Conservation (phyloP, 2,329 filamentous ascomycete genomes). For the Alternaria postmessia region DNA sequence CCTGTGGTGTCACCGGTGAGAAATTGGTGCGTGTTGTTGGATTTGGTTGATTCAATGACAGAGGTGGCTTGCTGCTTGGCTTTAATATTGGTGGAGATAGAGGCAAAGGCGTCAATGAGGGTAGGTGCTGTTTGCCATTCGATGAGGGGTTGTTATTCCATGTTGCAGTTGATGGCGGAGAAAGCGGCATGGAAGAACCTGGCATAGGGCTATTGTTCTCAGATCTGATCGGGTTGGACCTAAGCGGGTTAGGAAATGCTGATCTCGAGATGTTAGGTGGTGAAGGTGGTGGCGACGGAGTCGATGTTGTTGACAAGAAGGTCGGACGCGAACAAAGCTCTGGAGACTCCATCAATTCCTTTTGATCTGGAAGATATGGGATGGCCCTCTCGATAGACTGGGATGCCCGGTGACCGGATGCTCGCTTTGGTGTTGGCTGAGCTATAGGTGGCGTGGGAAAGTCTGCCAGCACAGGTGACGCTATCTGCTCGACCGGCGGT, state of each 20-base stretch:
- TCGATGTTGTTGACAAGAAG: constrained; percentile 45
- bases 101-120: constrained; percentile 40
- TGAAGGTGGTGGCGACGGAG: constrained; percentile 46
- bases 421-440: constrained; percentile 25
- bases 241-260: constrained; percentile 35
- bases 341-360: constrained; percentile 14
- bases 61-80: constrained; percentile 44
- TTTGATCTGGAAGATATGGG: constrained; percentile 24
- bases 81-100: constrained; percentile 45
- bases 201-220: constrained; percentile 24
- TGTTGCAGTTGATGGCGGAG: constrained; percentile 35
- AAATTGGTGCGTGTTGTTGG: constrained; percentile 44
- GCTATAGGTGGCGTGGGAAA: constrained; percentile 27
- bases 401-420: constrained; percentile 22
- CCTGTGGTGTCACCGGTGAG: constrained; percentile 24
- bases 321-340: constrained; percentile 35
- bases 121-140: constrained; percentile 31
- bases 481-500: constrained; percentile 17
- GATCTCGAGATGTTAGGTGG: constrained; percentile 33
- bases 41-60: constrained; percentile 43
- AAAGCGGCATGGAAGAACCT: constrained; percentile 33
- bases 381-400: constrained; percentile 31
- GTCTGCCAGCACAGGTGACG: constrained; percentile 19
- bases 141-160: constrained; percentile 13
- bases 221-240: constrained; percentile 30